These are phyloP conservation scores for Spizellomyces sp. DNA, from an alignment of 192 early-diverging fungal species.

Conservation along the genomic window DNA sequence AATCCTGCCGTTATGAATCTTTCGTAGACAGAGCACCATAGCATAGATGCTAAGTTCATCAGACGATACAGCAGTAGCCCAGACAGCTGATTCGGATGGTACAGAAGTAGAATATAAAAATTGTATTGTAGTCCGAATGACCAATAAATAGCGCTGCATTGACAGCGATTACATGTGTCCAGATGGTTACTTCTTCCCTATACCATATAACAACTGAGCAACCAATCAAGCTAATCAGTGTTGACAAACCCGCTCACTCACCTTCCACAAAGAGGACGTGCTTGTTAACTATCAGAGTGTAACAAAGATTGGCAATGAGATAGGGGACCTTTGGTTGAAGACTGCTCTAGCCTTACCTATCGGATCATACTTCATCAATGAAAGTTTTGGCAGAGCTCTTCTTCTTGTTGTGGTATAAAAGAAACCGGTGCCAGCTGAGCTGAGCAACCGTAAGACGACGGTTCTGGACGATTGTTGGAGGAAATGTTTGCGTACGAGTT, in stretches of 20 bases:
- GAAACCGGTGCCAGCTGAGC: slow-evolving; percentile 89
- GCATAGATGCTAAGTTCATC: too few relatives aligned
- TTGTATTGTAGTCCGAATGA: too few relatives aligned
- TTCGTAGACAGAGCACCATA: too few relatives aligned
- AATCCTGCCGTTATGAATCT: too few relatives aligned
- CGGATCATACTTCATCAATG: slow-evolving; percentile 94
- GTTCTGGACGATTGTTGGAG: slow-evolving; percentile 53
- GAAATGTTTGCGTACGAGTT: neutral
- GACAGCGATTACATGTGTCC: neutral
- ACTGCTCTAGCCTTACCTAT: slow-evolving; percentile 52
- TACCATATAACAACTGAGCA: neutral
- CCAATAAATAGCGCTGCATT: too few relatives aligned
- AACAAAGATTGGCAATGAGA: neutral
- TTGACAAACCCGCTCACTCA: slow-evolving; percentile 42
- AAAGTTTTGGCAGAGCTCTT: slow-evolving; percentile 77
- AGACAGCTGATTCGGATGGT: too few relatives aligned
- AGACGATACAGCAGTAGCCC: too few relatives aligned
- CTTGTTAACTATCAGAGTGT: slow-evolving; percentile 64
- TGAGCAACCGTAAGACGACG: slow-evolving; percentile 83
- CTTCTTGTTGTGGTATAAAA: slow-evolving; percentile 84
- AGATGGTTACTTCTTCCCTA: neutral
- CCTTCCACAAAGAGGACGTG: slow-evolving; percentile 88
- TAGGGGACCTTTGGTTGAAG: neutral
- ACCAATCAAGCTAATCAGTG: neutral
- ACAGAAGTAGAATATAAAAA: too few relatives aligned